Base-by-base conservation (phyloP, 2,329 filamentous ascomycete genomes). In the Colletotrichum lupini region DNA sequence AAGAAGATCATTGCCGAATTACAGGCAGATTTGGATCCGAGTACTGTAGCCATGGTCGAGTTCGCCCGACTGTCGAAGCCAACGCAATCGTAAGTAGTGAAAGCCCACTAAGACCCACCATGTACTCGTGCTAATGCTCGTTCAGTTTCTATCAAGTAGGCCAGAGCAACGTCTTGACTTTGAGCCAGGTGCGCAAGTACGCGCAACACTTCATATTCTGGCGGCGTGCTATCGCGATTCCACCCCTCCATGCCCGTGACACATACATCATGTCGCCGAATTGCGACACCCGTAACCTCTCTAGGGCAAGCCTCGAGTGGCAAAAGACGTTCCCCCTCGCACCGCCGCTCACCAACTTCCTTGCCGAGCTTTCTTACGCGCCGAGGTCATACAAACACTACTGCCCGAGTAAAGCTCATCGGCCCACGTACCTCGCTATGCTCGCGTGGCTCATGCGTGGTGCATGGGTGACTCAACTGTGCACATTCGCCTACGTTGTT, bases 141-240 rank as follows among this genome's bases (percentile, higher is more conserved):
- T 26, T 59, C 74, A 87, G 86, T 58, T 92, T 93, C 80, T 85
- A 91, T 68, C 94, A 95, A 80, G 90, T 95, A 67, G 91, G 92
- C 19, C 89, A 92, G 76, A 90, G 88, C 76, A 91, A 93, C 64
- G 89, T 92, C 24, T 92, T 98, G 65, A 92, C 93, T 4, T 87
- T 97, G 1, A 88, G 91, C 37, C 94, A 97, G 77, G 93, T 98
- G 75, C 93, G 96, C 75, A 92, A 94, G 77, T 94, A 97, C 75
- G 95, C 95, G 11, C 93, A 94, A 71, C 97, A 98, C 84, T 92
- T 99, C 75, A 95, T 98, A 74, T 97, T 97, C 84, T 98, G 96
- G 95, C 92, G 97, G 28, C 93, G 95, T 70, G 97, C 96, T 59
- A 94, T 97, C 73, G 93, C 96, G 19, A 96, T 98, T 53, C 94